Percentiles rank a stretch among this genome's conserved stretches.
These are phyloP conservation scores for Ophiorrhiza pumila DNA, from an alignment of 257 asterid species.

Conservation along the genomic window DNA sequence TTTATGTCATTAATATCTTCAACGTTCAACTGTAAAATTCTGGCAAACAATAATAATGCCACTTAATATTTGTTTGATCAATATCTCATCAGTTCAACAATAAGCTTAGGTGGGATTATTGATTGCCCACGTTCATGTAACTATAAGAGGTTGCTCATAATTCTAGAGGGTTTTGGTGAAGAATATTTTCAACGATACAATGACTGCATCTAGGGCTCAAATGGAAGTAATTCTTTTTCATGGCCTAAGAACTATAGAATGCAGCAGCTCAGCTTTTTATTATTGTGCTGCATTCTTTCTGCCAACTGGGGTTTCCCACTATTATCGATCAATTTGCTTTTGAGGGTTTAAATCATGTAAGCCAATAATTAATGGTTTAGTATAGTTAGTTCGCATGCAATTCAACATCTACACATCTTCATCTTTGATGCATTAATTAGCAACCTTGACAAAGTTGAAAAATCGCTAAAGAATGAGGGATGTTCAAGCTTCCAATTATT, in stretches of 20 bases:
- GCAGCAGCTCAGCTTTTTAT: slow-evolving; percentile 8
- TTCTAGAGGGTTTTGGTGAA: neutral
- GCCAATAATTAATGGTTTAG: neutral
- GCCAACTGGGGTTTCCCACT: neutral
- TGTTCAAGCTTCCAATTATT: neutral
- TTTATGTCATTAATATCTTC: slow-evolving; percentile 1
- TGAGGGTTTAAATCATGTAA: neutral
- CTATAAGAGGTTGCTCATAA: neutral
- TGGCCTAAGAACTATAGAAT: neutral
- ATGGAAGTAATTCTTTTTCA: neutral
- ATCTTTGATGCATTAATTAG: neutral
- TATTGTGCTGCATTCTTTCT: neutral
- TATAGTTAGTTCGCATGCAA: slow-evolving; percentile 16
- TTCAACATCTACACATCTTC: neutral
- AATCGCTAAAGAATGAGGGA: neutral
- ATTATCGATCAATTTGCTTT: neutral
- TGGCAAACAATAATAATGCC: neutral
- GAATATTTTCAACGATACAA: neutral
- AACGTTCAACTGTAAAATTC: slow-evolving; percentile 1
- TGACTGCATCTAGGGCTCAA: slow-evolving; percentile 15
- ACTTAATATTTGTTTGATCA: neutral
- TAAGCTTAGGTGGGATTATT: neutral
- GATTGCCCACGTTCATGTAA: neutral
- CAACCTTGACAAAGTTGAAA: neutral
- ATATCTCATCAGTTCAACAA: neutral